Percentiles rank a stretch among this genome's conserved stretches.
phyloP scores from a whole-genome alignment of 2,329 filamentous ascomycete species.

The Keithomyces neogunnii region DNA sequence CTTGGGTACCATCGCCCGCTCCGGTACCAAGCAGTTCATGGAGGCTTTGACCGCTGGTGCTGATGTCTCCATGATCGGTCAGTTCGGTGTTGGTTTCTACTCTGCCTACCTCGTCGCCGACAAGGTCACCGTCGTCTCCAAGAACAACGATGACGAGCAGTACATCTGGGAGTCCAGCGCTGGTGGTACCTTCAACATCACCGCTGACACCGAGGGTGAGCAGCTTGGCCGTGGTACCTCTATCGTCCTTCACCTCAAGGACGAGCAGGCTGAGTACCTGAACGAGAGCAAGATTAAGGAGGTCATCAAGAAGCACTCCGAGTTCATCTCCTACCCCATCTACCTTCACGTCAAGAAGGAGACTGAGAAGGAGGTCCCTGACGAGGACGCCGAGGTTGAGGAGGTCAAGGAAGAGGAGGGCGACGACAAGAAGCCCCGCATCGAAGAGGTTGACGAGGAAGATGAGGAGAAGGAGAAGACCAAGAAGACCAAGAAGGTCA shows the following conservation, averaged over 20 bases:
- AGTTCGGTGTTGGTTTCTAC: slow-evolving; percentile 99
- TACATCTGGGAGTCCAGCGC: slow-evolving; percentile 99
- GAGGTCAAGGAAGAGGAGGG: slow-evolving; percentile 57
- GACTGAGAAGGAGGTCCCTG: slow-evolving; percentile 96
- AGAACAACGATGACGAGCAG: slow-evolving; percentile 99
- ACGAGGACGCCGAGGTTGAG: slow-evolving; percentile 77
- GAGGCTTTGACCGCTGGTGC: slow-evolving; percentile 96
- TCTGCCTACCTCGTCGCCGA: slow-evolving; percentile 99
- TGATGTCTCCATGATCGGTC: slow-evolving; percentile 99
- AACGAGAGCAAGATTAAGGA: slow-evolving; percentile 99
- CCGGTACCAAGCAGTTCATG: slow-evolving; percentile 99
- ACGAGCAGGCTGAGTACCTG: slow-evolving; percentile 96
- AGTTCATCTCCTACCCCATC: slow-evolving; percentile 99
- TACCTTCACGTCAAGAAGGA: slow-evolving; percentile 99
- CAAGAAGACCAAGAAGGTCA: slow-evolving; percentile 98
- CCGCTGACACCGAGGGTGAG: slow-evolving; percentile 82
- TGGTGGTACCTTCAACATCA: slow-evolving; percentile 94
- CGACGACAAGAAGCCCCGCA: slow-evolving; percentile 91
- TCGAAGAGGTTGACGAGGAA: slow-evolving; percentile 83
- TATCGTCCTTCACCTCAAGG: slow-evolving; percentile 98
- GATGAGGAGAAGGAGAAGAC: slow-evolving; percentile 85
- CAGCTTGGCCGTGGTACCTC: slow-evolving; percentile 89
- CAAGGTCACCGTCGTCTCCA: slow-evolving; percentile 89
- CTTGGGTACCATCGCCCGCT: slow-evolving; percentile 97
- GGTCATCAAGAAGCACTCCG: slow-evolving; percentile 99